phyloP scores from a whole-genome alignment of 1,284 basidiomycete species.

The Pyrrhoderma lamaoense region DNA sequence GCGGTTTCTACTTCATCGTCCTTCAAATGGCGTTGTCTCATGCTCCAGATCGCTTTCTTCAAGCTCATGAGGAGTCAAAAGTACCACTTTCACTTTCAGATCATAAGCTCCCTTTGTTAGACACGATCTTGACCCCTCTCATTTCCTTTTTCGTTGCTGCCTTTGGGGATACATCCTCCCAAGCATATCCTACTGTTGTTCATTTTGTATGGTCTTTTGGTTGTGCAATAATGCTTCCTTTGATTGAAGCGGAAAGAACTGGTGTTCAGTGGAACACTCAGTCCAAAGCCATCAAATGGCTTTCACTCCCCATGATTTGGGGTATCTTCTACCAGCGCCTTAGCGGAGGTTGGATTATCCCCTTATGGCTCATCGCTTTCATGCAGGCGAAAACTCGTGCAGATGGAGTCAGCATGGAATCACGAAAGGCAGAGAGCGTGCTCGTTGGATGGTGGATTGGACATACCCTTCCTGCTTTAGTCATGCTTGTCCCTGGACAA shows the following conservation, averaged over 20 bases:
- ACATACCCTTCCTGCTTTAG: slow-evolving; percentile 16
- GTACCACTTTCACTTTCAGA: slow-evolving; percentile 15
- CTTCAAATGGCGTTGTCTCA: slow-evolving; percentile 12
- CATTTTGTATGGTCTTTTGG: slow-evolving; percentile 19
- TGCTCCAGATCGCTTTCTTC: slow-evolving; percentile 17
- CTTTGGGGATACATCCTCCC: slow-evolving; percentile 13
- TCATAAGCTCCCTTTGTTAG: slow-evolving; percentile 8
- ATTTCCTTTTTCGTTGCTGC: slow-evolving; percentile 19
- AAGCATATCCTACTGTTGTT: slow-evolving; percentile 15
- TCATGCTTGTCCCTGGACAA: slow-evolving; percentile 17
- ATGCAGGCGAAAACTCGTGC: slow-evolving; percentile 13
- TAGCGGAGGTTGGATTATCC: slow-evolving; percentile 17
- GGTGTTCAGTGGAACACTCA: slow-evolving; percentile 2
- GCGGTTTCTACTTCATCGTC: slow-evolving; percentile 19
- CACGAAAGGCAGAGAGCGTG: slow-evolving; percentile 15
- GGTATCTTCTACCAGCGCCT: slow-evolving; percentile 17
- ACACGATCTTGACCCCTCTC: slow-evolving; percentile 15
- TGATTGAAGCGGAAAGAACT: slow-evolving; percentile 14
- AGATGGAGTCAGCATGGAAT: slow-evolving; percentile 5
- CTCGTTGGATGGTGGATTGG: slow-evolving; percentile 17
- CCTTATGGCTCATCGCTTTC: slow-evolving; percentile 15
- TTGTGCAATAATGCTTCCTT: slow-evolving; percentile 12
- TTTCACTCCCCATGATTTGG: slow-evolving; percentile 17
- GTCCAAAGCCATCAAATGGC: neutral
- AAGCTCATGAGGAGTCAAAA: slow-evolving; percentile 13